phyloP scores from a whole-genome alignment of 1,139 yeast genomes.

The Arxiozyma slooffiae region DNA sequence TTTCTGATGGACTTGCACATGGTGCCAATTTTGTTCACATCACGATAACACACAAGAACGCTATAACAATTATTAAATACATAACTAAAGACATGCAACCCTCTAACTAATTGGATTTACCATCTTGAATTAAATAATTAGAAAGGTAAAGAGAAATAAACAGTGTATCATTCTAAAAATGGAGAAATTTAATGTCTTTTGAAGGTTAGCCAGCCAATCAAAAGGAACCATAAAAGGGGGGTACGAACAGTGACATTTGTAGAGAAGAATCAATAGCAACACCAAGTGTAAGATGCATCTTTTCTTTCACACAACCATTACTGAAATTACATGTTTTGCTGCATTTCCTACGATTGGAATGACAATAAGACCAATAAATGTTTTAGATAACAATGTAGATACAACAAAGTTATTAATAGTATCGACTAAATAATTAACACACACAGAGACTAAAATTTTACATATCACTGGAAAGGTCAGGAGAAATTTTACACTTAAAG shows the following conservation, averaged over 20 bases:
- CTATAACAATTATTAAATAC: constrained; percentile 75
- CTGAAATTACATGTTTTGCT: constrained; percentile 96
- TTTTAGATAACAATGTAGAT: constrained; percentile 77
- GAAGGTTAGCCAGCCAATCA: constrained; percentile 85
- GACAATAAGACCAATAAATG: constrained; percentile 86
- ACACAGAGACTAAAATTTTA: constrained; percentile 75
- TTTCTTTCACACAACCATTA: constrained; percentile 84
- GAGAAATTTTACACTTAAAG: constrained; percentile 21
- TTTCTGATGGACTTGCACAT: neutral
- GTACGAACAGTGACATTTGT: constrained; percentile 86
- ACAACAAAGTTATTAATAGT: constrained; percentile 84
- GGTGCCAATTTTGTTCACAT: constrained; percentile 14
- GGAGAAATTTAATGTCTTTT: constrained; percentile 86
- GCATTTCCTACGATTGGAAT: constrained; percentile 98
- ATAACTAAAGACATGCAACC: constrained; percentile 87
- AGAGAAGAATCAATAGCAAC: constrained; percentile 96
- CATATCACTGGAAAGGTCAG: constrained; percentile 40
- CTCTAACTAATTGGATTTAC: constrained; percentile 94
- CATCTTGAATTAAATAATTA: constrained; percentile 80
- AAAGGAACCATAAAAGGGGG: constrained; percentile 89
- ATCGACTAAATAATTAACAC: constrained; percentile 90
- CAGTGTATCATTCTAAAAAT: constrained; percentile 83
- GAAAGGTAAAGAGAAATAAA: constrained; percentile 82
- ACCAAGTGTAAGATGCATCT: constrained; percentile 95
- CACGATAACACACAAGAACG: constrained; percentile 64